Evolutionary conservation across 169 alveolate genomes (phyloP).

Genomic region (Plasmodium relictum): DNA sequence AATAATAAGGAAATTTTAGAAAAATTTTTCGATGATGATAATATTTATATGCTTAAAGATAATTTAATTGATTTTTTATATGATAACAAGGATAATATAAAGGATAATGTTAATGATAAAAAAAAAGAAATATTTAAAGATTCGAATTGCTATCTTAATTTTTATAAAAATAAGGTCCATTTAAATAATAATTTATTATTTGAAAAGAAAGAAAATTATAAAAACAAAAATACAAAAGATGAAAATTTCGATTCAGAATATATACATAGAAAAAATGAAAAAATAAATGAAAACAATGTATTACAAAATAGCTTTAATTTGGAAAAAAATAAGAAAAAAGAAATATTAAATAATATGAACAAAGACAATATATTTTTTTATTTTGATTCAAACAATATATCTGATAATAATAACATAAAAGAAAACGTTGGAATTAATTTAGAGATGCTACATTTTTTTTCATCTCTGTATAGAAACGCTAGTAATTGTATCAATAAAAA

Average conservation of each 20-base stretch:
- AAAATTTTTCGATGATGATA: not conserved
- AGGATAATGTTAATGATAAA: not conserved
- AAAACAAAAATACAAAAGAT: no score
- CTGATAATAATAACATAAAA: not conserved
- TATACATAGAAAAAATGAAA: not conserved
- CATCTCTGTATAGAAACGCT: conserved; percentile 3
- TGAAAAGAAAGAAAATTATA: no score
- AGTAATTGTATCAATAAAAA: conserved; percentile 28
- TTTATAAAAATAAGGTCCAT: not conserved
- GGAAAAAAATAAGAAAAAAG: not conserved
- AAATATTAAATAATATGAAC: not conserved
- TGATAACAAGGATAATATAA: not conserved
- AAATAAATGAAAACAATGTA: not conserved
- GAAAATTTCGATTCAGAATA: no score
- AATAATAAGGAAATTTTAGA: conserved; percentile 7
- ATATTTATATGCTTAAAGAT: not conserved
- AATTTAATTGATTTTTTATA: conserved; percentile 5
- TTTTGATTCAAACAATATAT: not conserved
- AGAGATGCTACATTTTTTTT: conserved; percentile 10
- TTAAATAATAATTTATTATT: not conserved
- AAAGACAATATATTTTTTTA: not conserved
- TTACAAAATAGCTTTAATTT: not conserved
- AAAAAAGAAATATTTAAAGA: not conserved
- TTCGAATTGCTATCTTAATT: not conserved
- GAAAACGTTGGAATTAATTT: not conserved